Conservation (phyloP, 2,329 filamentous ascomycete species). For the Hymenotorrendiella dingleyae region DNA sequence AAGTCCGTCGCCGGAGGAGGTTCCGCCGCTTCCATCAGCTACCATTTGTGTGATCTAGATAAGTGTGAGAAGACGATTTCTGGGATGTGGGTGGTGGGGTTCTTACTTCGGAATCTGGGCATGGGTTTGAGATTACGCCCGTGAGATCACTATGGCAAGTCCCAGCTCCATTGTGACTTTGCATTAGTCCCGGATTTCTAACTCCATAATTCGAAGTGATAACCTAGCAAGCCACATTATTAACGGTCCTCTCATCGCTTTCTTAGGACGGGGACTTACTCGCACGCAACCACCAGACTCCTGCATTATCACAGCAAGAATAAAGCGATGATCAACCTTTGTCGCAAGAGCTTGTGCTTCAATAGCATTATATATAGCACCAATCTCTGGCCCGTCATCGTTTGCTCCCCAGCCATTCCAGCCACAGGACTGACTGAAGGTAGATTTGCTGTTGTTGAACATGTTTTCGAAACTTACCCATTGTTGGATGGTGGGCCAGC, state of each 20-base stretch:
- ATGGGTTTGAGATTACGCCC: conserved; percentile 9
- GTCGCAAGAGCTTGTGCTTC: background rate
- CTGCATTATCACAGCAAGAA: background rate
- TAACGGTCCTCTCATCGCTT: too few species aligned
- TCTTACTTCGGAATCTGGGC: conserved; percentile 1
- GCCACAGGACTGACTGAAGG: background rate
- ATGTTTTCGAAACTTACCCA: background rate
- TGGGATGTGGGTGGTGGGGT: background rate
- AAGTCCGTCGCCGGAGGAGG: conserved; percentile 31
- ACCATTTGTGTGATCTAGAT: conserved; percentile 32
- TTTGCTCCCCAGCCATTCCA: background rate
- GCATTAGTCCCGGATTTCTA: conserved; percentile 24
- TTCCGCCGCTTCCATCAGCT: conserved; percentile 33
- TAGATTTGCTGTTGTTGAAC: background rate
- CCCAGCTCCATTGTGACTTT: conserved; percentile 13
- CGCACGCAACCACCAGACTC: background rate
- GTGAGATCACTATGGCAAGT: conserved; percentile 10
- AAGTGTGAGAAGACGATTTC: too few species aligned
- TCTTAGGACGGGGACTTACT: too few species aligned
- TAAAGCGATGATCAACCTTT: background rate
- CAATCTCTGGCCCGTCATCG: background rate
- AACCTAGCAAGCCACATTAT: too few species aligned
- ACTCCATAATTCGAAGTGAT: conserved; percentile 18
- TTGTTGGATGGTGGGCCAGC: background rate
- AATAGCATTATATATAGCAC: background rate